Evolutionary conservation across 805 yeast genomes (phyloP).

Genomic region (Pichia insulana): DNA sequence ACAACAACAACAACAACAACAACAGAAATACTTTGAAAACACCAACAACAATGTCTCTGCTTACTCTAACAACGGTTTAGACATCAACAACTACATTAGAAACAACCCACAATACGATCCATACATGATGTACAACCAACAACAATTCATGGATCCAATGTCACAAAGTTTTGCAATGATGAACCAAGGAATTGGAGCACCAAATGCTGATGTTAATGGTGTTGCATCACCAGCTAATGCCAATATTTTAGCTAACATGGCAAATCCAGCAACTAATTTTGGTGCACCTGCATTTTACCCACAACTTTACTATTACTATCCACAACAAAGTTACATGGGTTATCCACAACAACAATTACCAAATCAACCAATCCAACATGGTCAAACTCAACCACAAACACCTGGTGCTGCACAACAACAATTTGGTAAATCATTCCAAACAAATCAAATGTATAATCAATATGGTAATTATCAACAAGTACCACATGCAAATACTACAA

Average conservation of each 20-base stretch:
- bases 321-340: slow-evolving; percentile 10
- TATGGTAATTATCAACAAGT: slow-evolving; percentile 16
- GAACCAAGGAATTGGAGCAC: slow-evolving; percentile 1
- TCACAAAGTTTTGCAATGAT: background rate
- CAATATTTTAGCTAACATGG: slow-evolving; percentile 17
- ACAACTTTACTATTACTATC: slow-evolving; percentile 24
- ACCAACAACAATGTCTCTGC: slow-evolving; percentile 12
- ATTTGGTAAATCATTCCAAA: slow-evolving; percentile 19
- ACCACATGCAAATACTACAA: slow-evolving; percentile 7
- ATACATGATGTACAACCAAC: slow-evolving; percentile 12
- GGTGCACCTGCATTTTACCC: slow-evolving; percentile 25
- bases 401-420: slow-evolving; percentile 9
- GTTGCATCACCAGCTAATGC: slow-evolving; percentile 15
- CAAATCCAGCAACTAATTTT: slow-evolving; percentile 13
- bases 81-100: slow-evolving; percentile 22
- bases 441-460: slow-evolving; percentile 21
- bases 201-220: slow-evolving; percentile 4
- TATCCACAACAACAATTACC: slow-evolving; percentile 8
- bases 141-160: slow-evolving; percentile 18
- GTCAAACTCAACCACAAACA: slow-evolving; percentile 12
- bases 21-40: slow-evolving; percentile 15
- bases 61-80: slow-evolving; percentile 16
- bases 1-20: slow-evolving; percentile 14
- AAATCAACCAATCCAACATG: slow-evolving; percentile 13
- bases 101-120: slow-evolving; percentile 20